These are phyloP conservation scores for Chlorella vulgaris DNA, from an alignment of 139 green algal species.

Conservation along the genomic window DNA sequence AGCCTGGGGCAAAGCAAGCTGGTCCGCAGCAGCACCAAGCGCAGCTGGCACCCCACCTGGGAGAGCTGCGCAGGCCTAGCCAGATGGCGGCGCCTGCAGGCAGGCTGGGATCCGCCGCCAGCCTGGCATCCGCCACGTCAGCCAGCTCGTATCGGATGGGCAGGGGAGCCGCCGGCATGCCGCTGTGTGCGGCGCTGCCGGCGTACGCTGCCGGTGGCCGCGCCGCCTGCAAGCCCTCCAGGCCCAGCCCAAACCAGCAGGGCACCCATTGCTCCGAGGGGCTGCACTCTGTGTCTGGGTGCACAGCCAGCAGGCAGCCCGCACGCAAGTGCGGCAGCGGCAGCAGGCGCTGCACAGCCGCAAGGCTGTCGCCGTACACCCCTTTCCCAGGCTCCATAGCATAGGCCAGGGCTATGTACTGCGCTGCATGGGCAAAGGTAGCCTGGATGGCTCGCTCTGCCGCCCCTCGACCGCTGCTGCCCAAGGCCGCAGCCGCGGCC, in stretches of 20 bases:
- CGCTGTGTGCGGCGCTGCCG: constrained; percentile 14
- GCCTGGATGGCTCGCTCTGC: constrained; percentile 43
- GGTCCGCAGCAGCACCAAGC: background rate
- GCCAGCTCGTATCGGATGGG: constrained; percentile 49
- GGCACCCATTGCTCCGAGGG: constrained; percentile 43
- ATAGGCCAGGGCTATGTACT: constrained; percentile 80
- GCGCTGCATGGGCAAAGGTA: constrained; percentile 62
- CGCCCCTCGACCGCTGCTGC: background rate
- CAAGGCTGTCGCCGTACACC: constrained; percentile 64
- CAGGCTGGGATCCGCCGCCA: constrained; percentile 67
- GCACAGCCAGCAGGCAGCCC: constrained; percentile 40
- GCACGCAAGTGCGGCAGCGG: constrained; percentile 73
- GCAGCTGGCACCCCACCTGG: background rate
- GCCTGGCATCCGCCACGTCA: constrained; percentile 52
- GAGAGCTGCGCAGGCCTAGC: constrained; percentile 47
- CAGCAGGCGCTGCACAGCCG: constrained; percentile 66
- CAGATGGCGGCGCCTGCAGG: constrained; percentile 67
- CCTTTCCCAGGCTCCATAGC: constrained; percentile 64
- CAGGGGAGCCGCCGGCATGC: constrained; percentile 30
- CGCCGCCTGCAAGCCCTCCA: constrained; percentile 47
- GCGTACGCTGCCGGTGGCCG: constrained; percentile 38
- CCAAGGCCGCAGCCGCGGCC: background rate
- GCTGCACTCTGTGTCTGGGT: constrained; percentile 3
- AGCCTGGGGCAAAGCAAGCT: too few species aligned
- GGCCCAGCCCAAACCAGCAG: constrained; percentile 68